phyloP scores from a whole-genome alignment of 441 rosid genomes.

The Mallotus repandus region DNA sequence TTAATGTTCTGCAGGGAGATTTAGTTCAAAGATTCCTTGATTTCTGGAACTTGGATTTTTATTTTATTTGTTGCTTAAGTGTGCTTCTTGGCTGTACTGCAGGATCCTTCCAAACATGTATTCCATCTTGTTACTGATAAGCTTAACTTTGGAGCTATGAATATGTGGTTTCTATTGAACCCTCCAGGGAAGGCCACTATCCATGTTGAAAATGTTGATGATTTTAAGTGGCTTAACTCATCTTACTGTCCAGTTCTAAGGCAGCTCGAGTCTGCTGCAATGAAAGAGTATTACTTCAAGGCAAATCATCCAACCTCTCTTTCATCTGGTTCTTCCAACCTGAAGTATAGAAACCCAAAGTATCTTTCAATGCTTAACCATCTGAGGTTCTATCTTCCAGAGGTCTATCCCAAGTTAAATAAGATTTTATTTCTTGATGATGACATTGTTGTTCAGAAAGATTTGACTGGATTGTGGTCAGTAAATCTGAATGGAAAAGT shows the following conservation, averaged over 20 bases:
- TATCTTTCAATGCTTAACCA: slow-evolving; percentile 97
- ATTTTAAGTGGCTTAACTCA: slow-evolving; percentile 96
- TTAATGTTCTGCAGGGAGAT: background rate
- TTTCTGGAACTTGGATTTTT: slow-evolving; percentile 16
- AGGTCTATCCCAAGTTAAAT: slow-evolving; percentile 86
- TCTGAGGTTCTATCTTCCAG: slow-evolving; percentile 90
- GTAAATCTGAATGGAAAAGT: slow-evolving; percentile 89
- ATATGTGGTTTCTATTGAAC: slow-evolving; percentile 94
- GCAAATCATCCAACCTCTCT: slow-evolving; percentile 85
- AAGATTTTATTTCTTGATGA: slow-evolving; percentile 92
- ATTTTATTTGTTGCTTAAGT: slow-evolving; percentile 8
- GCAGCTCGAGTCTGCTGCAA: slow-evolving; percentile 91
- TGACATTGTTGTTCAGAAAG: slow-evolving; percentile 96
- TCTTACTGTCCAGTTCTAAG: slow-evolving; percentile 96
- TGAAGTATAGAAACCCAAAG: slow-evolving; percentile 94
- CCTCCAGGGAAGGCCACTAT: slow-evolving; percentile 94
- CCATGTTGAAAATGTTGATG: slow-evolving; percentile 96
- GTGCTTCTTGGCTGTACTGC: slow-evolving; percentile 28
- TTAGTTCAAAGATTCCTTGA: background rate
- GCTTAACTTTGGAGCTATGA: slow-evolving; percentile 96
- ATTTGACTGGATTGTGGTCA: slow-evolving; percentile 80
- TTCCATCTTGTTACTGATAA: slow-evolving; percentile 95
- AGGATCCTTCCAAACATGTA: slow-evolving; percentile 95
- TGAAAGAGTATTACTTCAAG: slow-evolving; percentile 98
- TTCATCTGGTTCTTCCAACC: slow-evolving; percentile 82